phyloP scores from a whole-genome alignment of 2,329 filamentous ascomycete species.

The Metarhizium robertsii region DNA sequence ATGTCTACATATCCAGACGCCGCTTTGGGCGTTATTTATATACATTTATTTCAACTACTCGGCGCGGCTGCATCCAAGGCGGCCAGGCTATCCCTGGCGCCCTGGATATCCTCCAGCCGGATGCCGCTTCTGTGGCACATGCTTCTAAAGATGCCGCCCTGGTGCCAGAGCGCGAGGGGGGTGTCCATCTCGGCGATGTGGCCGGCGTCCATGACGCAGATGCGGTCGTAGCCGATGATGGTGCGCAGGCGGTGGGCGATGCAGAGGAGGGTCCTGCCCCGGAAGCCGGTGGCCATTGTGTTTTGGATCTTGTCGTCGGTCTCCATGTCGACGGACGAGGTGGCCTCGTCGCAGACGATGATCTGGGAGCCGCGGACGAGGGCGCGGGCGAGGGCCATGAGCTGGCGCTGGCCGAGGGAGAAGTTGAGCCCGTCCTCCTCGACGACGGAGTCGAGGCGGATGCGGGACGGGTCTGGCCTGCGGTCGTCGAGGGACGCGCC shows the following conservation, averaged over 20 bases:
- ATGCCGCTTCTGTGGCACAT: constrained; percentile 91
- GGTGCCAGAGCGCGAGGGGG: constrained; percentile 63
- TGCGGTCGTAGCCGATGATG: constrained; percentile 88
- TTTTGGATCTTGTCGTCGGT: constrained; percentile 92
- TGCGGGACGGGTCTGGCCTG: constrained; percentile 56
- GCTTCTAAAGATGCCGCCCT: constrained; percentile 69
- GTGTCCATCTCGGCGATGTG: constrained; percentile 77
- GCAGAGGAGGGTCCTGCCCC: constrained; percentile 78
- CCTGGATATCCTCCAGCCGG: constrained; percentile 41
- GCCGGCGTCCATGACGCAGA: constrained; percentile 92
- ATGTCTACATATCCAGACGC: too few relatives aligned
- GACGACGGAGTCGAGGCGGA: constrained; percentile 75
- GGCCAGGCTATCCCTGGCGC: constrained; percentile 28
- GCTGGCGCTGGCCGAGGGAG: constrained; percentile 85
- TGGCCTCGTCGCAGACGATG: constrained; percentile 96
- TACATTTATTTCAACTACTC: neutral
- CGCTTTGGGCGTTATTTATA: too few relatives aligned
- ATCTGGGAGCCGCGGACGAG: constrained; percentile 82
- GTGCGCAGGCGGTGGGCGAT: constrained; percentile 90
- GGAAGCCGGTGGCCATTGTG: constrained; percentile 78
- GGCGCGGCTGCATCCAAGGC: constrained; percentile 3
- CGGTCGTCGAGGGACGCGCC: constrained; percentile 65
- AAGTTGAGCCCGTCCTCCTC: constrained; percentile 96
- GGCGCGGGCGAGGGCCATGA: constrained; percentile 88
- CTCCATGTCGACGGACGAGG: constrained; percentile 87